phyloP scores from a whole-genome alignment of 2,329 filamentous ascomycete species.

The Penicillium hordei region DNA sequence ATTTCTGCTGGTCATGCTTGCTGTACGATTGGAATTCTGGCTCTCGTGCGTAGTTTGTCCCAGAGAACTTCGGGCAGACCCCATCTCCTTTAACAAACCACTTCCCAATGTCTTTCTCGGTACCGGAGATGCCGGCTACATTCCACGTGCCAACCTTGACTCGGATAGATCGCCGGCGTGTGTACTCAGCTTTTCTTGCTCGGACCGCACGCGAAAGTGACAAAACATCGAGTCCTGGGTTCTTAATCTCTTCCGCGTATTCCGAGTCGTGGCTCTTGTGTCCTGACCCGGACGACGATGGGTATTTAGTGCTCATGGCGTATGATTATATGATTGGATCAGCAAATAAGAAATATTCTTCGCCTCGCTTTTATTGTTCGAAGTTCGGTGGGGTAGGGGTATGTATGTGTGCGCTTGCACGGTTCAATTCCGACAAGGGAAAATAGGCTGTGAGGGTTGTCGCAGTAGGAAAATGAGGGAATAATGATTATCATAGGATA shows the following conservation, averaged over 20 bases:
- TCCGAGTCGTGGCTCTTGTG: conserved; percentile 15
- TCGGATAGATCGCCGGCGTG: conserved; percentile 68
- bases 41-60: conserved; percentile 38
- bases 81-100: conserved; percentile 86
- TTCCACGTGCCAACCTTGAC: conserved; percentile 97
- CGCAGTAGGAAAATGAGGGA: not conserved
- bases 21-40: conserved; percentile 23
- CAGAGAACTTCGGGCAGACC: conserved; percentile 62
- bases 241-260: conserved; percentile 17
- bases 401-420: conserved; percentile 2
- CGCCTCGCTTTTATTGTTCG: not conserved
- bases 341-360: not conserved
- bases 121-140: conserved; percentile 78
- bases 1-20: conserved; percentile 47
- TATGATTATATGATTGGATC: not conserved
- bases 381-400: not conserved
- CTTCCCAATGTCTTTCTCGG: conserved; percentile 79
- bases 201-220: conserved; percentile 62
- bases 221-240: conserved; percentile 30
- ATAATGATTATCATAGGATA: not conserved
- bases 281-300: conserved; percentile 13
- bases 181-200: conserved; percentile 76
- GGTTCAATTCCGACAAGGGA: conserved; percentile 11
- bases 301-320: conserved; percentile 13
- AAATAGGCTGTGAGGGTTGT: not conserved